A percentile compares a stretch with the other conserved stretches of the same genome.
Evolutionary conservation across 495 filamentous ascomycete genomes (phyloP).

Genomic region (Endocarpon pusillum): DNA sequence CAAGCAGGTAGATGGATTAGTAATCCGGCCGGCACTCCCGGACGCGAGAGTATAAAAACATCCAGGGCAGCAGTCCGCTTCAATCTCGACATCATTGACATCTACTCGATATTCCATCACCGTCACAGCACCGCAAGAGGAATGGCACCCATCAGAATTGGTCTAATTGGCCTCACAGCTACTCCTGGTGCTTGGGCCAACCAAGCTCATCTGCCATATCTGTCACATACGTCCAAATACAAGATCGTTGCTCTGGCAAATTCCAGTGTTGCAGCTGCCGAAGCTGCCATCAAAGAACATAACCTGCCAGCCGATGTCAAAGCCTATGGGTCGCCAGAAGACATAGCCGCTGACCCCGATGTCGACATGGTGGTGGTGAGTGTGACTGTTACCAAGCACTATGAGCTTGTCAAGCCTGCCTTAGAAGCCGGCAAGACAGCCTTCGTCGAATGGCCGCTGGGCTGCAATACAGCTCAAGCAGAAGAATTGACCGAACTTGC

Average conservation of each 20-base stretch:
- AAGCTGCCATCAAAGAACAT: slow-evolving; percentile 29
- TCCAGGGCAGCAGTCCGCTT: no score
- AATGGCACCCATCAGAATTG: slow-evolving; percentile 37
- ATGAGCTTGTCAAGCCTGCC: slow-evolving; percentile 22
- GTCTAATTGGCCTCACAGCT: slow-evolving; percentile 37
- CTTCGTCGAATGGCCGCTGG: slow-evolving; percentile 41
- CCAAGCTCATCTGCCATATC: slow-evolving; percentile 38
- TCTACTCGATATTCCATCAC: no score
- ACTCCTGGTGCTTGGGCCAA: slow-evolving; percentile 30
- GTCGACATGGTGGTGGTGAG: slow-evolving; percentile 38
- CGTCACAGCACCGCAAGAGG: no score
- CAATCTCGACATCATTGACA: no score
- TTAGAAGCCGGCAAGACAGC: slow-evolving; percentile 38
- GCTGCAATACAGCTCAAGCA: slow-evolving; percentile 15
- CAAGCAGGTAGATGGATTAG: no score
- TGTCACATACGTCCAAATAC: slow-evolving; percentile 26
- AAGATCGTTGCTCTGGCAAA: slow-evolving; percentile 42
- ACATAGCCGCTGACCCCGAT: slow-evolving; percentile 32
- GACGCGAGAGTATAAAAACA: no score
- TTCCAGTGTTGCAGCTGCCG: slow-evolving; percentile 29
- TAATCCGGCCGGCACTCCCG: no score
- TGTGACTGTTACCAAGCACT: slow-evolving; percentile 27
- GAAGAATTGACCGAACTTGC: slow-evolving; percentile 25
- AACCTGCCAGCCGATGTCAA: slow-evolving; percentile 24
- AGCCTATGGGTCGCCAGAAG: slow-evolving; percentile 33